Percentiles rank a stretch among this genome's conserved stretches.
Evolutionary conservation across 2,329 filamentous ascomycete species (phyloP).

Genomic region (Penicillium sp.): DNA sequence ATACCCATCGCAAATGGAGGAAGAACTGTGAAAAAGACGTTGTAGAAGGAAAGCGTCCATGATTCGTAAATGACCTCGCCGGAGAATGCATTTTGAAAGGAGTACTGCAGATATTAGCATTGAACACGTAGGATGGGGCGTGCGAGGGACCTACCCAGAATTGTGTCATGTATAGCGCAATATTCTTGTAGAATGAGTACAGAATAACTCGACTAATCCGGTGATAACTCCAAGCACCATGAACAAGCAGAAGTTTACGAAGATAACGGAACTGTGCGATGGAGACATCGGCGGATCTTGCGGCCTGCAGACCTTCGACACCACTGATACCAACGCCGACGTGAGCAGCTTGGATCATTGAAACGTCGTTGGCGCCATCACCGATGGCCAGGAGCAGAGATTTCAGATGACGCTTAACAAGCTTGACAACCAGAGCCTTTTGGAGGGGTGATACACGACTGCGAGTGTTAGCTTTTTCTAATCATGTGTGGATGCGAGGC

Average conservation of each 20-base stretch:
- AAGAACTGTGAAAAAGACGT: slow-evolving; percentile 95
- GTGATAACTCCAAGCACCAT: slow-evolving; percentile 97
- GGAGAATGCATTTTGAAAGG: slow-evolving; percentile 97
- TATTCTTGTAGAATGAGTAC: slow-evolving; percentile 99
- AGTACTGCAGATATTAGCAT: slow-evolving; percentile 66
- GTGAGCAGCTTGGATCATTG: slow-evolving; percentile 98
- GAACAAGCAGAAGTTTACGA: slow-evolving; percentile 89
- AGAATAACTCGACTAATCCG: slow-evolving; percentile 95
- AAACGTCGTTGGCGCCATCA: slow-evolving; percentile 98
- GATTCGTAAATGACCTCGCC: slow-evolving; percentile 98
- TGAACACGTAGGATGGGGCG: background rate
- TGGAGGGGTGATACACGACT: slow-evolving; percentile 96
- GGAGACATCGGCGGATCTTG: slow-evolving; percentile 90
- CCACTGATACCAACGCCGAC: slow-evolving; percentile 98
- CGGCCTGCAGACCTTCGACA: slow-evolving; percentile 94
- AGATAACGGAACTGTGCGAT: slow-evolving; percentile 96
- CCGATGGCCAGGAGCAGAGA: slow-evolving; percentile 93
- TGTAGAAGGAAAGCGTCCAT: slow-evolving; percentile 99
- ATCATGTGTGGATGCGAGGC: slow-evolving; percentile 24
- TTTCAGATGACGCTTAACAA: slow-evolving; percentile 93
- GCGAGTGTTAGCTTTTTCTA: slow-evolving; percentile 17
- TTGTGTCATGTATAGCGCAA: slow-evolving; percentile 97
- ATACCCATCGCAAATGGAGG: slow-evolving; percentile 95
- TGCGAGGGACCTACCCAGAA: slow-evolving; percentile 77
- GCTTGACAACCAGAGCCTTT: slow-evolving; percentile 95